Conservation (phyloP, 2,329 filamentous ascomycete genomes). For the Pestalotiopsis sp. region DNA sequence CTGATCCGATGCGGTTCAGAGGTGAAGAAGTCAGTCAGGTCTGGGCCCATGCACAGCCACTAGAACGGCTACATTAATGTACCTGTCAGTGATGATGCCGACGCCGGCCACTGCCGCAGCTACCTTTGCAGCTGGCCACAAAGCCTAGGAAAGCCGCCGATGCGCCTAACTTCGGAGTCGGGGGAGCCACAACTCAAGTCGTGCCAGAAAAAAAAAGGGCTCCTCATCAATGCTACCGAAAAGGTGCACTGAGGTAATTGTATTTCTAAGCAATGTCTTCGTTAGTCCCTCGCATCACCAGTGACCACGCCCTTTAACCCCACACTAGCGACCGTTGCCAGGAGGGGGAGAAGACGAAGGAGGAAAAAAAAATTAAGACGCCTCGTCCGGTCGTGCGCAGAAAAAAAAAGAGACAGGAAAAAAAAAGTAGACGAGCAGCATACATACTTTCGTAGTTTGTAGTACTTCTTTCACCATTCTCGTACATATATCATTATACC, state of each 20-base stretch:
- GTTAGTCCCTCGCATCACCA: constrained; percentile 22
- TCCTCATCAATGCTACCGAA: not conserved
- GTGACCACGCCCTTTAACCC: constrained; percentile 14
- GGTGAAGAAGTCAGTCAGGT: no score
- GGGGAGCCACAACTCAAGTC: not conserved
- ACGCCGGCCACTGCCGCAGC: not conserved
- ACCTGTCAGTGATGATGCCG: not conserved
- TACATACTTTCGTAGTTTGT: not conserved
- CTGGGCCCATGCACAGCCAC: not conserved
- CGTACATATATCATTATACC: constrained; percentile 2
- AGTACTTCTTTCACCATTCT: not conserved
- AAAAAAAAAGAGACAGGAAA: not conserved
- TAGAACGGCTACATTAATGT: not conserved
- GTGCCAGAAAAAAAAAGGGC: not conserved
- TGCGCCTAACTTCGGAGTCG: constrained; percentile 10
- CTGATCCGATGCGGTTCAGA: no score
- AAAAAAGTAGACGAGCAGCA: not conserved
- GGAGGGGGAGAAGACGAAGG: constrained; percentile 10
- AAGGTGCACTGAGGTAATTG: constrained; percentile 20
- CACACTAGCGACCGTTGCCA: constrained; percentile 16
- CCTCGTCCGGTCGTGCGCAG: not conserved
- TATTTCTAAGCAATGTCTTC: constrained; percentile 35
- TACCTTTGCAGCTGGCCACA: not conserved
- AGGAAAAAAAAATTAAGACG: not conserved
- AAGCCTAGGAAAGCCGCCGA: constrained; percentile 14